Conservation (phyloP, 192 early-diverging fungal genomes). For the Globomyces pollinis-pini region DNA sequence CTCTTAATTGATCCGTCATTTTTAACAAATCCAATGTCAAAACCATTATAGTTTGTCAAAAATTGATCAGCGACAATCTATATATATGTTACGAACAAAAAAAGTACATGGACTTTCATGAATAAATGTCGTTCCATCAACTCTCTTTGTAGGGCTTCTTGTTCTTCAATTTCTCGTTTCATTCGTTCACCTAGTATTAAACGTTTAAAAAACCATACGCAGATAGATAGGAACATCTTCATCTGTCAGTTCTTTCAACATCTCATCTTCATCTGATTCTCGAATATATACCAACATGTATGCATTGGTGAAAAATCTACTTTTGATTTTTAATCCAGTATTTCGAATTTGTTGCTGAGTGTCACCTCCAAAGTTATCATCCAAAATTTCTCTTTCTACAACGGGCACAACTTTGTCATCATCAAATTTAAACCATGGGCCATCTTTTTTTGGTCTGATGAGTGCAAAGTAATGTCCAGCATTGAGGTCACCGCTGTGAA, state of each 20-base stretch:
- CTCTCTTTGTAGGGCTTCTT: conserved; percentile 62
- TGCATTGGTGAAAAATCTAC: conserved; percentile 90
- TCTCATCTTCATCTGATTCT: conserved; percentile 58
- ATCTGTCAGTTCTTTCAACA: conserved; percentile 58
- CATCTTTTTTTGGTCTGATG: conserved; percentile 67
- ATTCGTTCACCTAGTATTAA: conserved; percentile 31
- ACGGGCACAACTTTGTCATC: conserved; percentile 88
- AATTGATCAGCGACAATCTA: conserved; percentile 58
- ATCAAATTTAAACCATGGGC: conserved; percentile 89
- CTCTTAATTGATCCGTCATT: conserved; percentile 26
- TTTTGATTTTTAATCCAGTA: conserved; percentile 40
- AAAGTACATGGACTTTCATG: conserved; percentile 57
- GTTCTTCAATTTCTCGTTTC: conserved; percentile 41
- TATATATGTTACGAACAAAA: no score
- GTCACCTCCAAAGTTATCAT: conserved; percentile 93
- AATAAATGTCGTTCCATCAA: conserved; percentile 61
- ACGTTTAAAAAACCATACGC: no score
- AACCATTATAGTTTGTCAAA: conserved; percentile 66
- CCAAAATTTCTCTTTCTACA: conserved; percentile 71
- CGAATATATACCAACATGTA: conserved; percentile 99
- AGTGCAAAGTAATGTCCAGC: conserved; percentile 94
- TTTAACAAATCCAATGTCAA: conserved; percentile 67
- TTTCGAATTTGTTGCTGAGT: conserved; percentile 8
- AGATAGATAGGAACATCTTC: conserved; percentile 80
- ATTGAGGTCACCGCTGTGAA: conserved; percentile 87